phyloP scores from a whole-genome alignment of 2,329 filamentous ascomycete species.

The Colletotrichum navitas region DNA sequence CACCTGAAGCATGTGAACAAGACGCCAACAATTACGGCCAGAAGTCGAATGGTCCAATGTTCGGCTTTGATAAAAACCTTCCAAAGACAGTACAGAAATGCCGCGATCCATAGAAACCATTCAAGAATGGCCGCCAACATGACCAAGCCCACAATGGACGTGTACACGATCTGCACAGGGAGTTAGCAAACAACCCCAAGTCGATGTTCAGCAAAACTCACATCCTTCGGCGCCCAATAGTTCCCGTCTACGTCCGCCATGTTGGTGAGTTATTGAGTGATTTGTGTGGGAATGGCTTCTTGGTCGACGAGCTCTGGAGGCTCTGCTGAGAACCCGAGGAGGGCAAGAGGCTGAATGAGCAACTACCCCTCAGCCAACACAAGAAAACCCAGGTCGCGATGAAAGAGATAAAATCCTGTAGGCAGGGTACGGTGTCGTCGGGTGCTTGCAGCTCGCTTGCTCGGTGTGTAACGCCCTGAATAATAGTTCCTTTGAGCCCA shows the following conservation, averaged over 20 bases:
- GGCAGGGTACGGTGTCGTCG: constrained; percentile 22
- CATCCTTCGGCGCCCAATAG: constrained; percentile 64
- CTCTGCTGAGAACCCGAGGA: neutral
- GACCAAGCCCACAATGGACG: constrained; percentile 81
- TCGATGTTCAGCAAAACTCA: constrained; percentile 44
- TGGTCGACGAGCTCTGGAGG: neutral
- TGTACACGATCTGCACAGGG: constrained; percentile 80
- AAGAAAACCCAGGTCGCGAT: constrained; percentile 16
- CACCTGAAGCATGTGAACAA: constrained; percentile 63
- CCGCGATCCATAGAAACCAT: constrained; percentile 95
- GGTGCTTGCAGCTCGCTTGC: constrained; percentile 31
- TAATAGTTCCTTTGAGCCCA: neutral
- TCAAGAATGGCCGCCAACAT: constrained; percentile 90
- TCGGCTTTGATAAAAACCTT: constrained; percentile 94
- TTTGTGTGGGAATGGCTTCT: neutral
- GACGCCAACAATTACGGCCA: constrained; percentile 81
- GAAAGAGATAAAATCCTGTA: constrained; percentile 27
- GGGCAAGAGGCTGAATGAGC: constrained; percentile 1
- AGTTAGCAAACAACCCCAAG: constrained; percentile 39
- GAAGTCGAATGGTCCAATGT: constrained; percentile 82
- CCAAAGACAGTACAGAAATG: constrained; percentile 89
- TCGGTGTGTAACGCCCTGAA: constrained; percentile 18
- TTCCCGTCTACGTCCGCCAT: constrained; percentile 56
- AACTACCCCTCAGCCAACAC: neutral
- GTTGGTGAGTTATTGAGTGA: constrained; percentile 33